Base-by-base conservation (phyloP, 176 grass and related monocot genomes). In the Hyparrhenia diplandra region DNA sequence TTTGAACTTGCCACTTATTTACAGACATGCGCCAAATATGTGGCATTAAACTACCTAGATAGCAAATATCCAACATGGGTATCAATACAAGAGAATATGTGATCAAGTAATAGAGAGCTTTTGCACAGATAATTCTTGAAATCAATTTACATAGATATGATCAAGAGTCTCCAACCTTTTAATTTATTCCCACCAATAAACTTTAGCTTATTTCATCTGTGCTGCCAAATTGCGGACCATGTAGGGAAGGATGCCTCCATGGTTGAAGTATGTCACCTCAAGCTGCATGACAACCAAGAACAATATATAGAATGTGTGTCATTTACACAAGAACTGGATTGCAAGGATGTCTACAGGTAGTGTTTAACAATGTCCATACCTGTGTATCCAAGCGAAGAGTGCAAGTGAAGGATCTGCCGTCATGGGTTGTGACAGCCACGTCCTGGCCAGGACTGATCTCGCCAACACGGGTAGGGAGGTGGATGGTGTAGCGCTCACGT, bases 201-300 rank as follows among this genome's bases (percentile, higher is more conserved):
- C 29, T 37, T 13, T 69, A 82, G 14, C 83, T 85, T 86, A 92
- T 37, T 86, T 84, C 51, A 83, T 75, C 9, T 82, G 41, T 17
- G 74, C 86, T 18, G 78, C 88, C 70, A 97, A 76, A 54, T 90
- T 94, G 49, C 94, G 89, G 75, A 97, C 89, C 39, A 97, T 91
- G 16, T 91, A 97, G 0, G 91, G 94, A 55, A 97, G 94, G 83
- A 97, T 97, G 24, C 94, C 94, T 42, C 94, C 94, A 41, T 97
- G 94, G 79, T 90, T 90, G 87, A 91, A 97, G 75, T 97, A 97
- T 39, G 87, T 72, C 84, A 97, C 66, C 67, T 97, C 94, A 82
- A 97, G 91, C 94, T 97, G 73, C 35, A 54, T 34, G 42, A 21
- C n/a, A 78, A 77, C 20, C 10, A 67, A 76, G 30, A 78, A 35